Evolutionary conservation across 2,329 filamentous ascomycete genomes (phyloP), one percentile per base, ranked within the genome.

Genomic region (Botryotinia convoluta): DNA sequence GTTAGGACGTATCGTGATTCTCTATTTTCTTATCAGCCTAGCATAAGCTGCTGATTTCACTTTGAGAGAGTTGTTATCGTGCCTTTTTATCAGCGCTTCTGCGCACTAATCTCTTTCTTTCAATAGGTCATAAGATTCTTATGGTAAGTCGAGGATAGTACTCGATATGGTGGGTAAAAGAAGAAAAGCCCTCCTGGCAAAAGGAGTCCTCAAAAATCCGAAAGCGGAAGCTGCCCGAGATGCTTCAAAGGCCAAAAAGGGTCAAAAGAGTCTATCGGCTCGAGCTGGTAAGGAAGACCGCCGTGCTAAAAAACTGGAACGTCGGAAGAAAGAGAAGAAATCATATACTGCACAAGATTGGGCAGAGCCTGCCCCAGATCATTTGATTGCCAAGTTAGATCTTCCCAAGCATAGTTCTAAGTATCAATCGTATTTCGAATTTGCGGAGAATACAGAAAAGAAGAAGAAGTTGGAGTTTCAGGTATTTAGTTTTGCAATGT

Each of bases 391-490:
- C n/a, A 80, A 77, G 70, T 73, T 81, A 64, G 78, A 79, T 64
- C 68, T 77, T 44, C 80, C 81, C 22, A 80, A 77, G 71, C 73
- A 79, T 32, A 80, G 88, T 78, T 87, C 78, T 32, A 82, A 89
- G 78, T 87, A 91, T 80, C 86, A 88, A 76, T 86, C 87, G 22
- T 90, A 89, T 78, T 90, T 89, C 78, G 89, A 91, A 81, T 85
- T 90, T 75, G 86, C 90, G 74, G 87, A 91, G 78, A 91, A 91
- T 78, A 85, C 85, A 73, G 87, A 91, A 76, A 89, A 87, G 79
- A 91, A 89, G 72, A 88, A 88, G 82, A 91, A 89, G 78, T 84
- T 91, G 69, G 88, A 91, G 79, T 86, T 87, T 75, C 77, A 89
- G 87, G 89, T 90, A 86, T 74, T 73, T 54, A 20, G 4, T 54